Percentiles rank a stretch among this genome's conserved stretches.
These are phyloP conservation scores for Scenedesmus sp. DNA, from an alignment of 163 green algal species.

Conservation along the genomic window DNA sequence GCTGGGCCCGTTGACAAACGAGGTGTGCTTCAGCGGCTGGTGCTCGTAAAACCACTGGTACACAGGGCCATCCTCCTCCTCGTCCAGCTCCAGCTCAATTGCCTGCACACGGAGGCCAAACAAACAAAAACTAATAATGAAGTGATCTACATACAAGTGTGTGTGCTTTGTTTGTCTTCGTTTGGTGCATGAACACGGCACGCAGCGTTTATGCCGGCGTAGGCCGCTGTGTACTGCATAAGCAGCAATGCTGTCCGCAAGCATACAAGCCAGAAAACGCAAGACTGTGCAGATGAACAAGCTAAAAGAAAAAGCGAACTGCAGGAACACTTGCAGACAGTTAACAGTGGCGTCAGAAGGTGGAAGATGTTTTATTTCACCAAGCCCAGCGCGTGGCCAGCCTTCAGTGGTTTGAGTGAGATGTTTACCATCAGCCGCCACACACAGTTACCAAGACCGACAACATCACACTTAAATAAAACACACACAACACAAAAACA, in stretches of 20 bases:
- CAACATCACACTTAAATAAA: neutral
- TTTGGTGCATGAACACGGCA: neutral
- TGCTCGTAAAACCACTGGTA: slow-evolving; percentile 98
- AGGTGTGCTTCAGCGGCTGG: slow-evolving; percentile 89
- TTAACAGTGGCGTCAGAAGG: neutral
- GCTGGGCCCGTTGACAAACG: slow-evolving; percentile 94
- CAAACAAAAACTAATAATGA: neutral
- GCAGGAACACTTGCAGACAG: neutral
- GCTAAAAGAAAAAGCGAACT: neutral
- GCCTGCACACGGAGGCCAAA: slow-evolving; percentile 12
- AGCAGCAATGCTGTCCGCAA: too few species aligned
- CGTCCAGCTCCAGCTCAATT: slow-evolving; percentile 93
- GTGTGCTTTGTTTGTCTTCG: neutral
- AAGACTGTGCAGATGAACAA: neutral
- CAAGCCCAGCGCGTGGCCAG: neutral
- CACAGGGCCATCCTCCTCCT: slow-evolving; percentile 96
- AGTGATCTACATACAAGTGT: neutral
- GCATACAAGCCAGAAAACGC: neutral
- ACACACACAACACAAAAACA: neutral
- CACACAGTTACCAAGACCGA: neutral
- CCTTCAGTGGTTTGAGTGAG: slow-evolving; percentile 38
- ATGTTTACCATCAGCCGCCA: slow-evolving; percentile 3
- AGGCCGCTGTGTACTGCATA: too few species aligned
- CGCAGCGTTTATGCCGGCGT: too few species aligned
- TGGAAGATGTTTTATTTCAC: slow-evolving; percentile 16